These are phyloP conservation scores for Angophora floribunda DNA, from an alignment of 345 rosid species.

Conservation along the genomic window DNA sequence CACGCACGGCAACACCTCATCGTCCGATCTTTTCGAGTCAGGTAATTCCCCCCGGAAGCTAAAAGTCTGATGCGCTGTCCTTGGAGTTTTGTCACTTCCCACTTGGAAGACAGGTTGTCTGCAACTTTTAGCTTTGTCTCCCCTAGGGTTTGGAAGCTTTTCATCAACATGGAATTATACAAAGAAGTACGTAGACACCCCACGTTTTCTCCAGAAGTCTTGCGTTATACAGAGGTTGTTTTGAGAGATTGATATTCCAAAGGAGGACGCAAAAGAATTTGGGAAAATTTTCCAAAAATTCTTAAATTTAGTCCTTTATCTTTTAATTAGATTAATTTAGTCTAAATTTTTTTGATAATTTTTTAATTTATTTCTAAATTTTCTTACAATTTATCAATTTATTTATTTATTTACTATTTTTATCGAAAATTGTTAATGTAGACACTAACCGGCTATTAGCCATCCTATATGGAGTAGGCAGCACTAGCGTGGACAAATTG, in stretches of 20 bases:
- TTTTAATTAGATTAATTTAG: background rate
- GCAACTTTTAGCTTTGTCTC: background rate
- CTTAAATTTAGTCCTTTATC: background rate
- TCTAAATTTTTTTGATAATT: background rate
- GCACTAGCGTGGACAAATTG: background rate
- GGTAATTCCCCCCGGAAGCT: background rate
- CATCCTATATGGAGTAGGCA: background rate
- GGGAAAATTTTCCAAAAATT: background rate
- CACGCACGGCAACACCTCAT: background rate
- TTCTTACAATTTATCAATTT: background rate
- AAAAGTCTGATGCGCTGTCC: background rate
- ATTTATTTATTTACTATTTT: background rate
- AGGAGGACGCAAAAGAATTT: background rate
- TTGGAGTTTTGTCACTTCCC: background rate
- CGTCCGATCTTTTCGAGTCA: background rate
- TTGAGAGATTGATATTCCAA: background rate
- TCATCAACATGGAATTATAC: background rate
- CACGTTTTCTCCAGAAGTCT: background rate
- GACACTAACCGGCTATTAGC: background rate
- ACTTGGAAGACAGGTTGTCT: background rate
- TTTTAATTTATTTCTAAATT: background rate
- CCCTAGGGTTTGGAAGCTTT: background rate
- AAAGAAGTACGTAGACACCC: background rate
- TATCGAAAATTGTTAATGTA: rapidly evolving
- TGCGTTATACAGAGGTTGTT: background rate